Evolutionary conservation across 2,329 filamentous ascomycete species (phyloP).

Genomic region (Neonectria punicea): DNA sequence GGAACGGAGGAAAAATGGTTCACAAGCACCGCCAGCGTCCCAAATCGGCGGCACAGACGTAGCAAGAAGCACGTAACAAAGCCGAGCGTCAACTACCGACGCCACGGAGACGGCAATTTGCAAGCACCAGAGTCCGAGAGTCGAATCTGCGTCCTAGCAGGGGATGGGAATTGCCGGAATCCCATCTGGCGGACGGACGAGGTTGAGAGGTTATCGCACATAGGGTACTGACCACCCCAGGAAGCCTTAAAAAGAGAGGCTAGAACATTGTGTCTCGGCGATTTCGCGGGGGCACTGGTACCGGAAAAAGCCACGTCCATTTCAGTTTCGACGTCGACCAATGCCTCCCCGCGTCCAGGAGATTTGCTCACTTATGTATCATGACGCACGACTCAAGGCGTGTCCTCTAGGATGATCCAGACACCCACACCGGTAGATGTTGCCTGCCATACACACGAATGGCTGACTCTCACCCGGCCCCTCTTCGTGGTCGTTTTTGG

Average conservation of each 20-base stretch:
- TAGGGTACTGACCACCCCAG: neutral
- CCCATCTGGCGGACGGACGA: constrained; percentile 25
- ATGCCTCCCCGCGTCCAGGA: constrained; percentile 15
- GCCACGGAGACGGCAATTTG: constrained; percentile 25
- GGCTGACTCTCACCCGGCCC: neutral
- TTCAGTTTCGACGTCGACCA: constrained; percentile 29
- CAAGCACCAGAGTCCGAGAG: constrained; percentile 1
- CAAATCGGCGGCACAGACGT: neutral
- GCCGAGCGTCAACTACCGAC: constrained; percentile 24
- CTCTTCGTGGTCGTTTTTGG: constrained; percentile 15
- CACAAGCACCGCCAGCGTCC: neutral
- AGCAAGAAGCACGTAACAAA: constrained; percentile 7
- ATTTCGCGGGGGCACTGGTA: constrained; percentile 38
- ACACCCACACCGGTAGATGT: constrained; percentile 1
- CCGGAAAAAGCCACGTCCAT: constrained; percentile 32
- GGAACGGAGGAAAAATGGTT: neutral
- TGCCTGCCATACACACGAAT: neutral
- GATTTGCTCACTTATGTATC: constrained; percentile 9
- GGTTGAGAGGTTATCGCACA: constrained; percentile 3
- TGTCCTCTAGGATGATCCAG: constrained; percentile 8
- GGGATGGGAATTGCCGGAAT: constrained; percentile 38
- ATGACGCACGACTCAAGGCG: constrained; percentile 13
- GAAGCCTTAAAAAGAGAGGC: constrained; percentile 23
- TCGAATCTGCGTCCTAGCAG: constrained; percentile 23
- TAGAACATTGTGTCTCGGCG: constrained; percentile 41